Percentiles rank a stretch among this genome's conserved stretches.
phyloP scores from a whole-genome alignment of 2,329 filamentous ascomycete genomes.

The Myrmaecium sp. region DNA sequence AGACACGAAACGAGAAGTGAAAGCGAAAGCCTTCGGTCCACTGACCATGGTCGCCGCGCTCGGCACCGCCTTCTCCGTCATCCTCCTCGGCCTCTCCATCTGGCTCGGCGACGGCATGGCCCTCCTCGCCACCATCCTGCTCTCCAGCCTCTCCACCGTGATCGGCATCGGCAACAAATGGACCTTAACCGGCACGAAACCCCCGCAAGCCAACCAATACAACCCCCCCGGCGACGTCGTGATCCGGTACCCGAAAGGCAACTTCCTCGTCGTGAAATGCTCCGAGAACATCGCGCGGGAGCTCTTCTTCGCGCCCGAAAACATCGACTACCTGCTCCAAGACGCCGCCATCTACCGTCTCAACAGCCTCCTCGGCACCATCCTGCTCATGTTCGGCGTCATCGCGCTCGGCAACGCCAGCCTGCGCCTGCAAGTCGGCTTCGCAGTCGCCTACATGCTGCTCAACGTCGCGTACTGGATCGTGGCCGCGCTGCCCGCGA shows the following conservation, averaged over 20 bases:
- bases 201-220: slow-evolving; percentile 13
- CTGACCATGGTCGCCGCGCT: slow-evolving; percentile 28
- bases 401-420: slow-evolving; percentile 33
- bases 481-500: slow-evolving; percentile 29
- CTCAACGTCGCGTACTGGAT: slow-evolving; percentile 34
- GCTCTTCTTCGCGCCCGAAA: slow-evolving; percentile 34
- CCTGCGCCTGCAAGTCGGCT: slow-evolving; percentile 30
- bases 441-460: slow-evolving; percentile 32
- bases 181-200: slow-evolving; percentile 25
- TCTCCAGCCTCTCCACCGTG: slow-evolving; percentile 32
- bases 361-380: slow-evolving; percentile 31
- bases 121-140: slow-evolving; percentile 27
- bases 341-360: slow-evolving; percentile 26
- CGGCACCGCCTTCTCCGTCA: slow-evolving; percentile 25
- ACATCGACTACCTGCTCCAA: slow-evolving; percentile 28
- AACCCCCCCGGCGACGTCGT: slow-evolving; percentile 29
- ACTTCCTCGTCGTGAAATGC: slow-evolving; percentile 32
- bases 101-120: slow-evolving; percentile 32
- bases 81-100: slow-evolving; percentile 28
- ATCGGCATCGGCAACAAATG: slow-evolving; percentile 34
- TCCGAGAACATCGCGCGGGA: slow-evolving; percentile 33
- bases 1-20: slow-evolving; percentile 15
- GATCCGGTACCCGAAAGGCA: slow-evolving; percentile 34
- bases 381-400: slow-evolving; percentile 36
- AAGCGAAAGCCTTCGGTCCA: slow-evolving; percentile 28